Evolutionary conservation across 2,329 filamentous ascomycete genomes (phyloP).

Genomic region (Clonostachys sp.): DNA sequence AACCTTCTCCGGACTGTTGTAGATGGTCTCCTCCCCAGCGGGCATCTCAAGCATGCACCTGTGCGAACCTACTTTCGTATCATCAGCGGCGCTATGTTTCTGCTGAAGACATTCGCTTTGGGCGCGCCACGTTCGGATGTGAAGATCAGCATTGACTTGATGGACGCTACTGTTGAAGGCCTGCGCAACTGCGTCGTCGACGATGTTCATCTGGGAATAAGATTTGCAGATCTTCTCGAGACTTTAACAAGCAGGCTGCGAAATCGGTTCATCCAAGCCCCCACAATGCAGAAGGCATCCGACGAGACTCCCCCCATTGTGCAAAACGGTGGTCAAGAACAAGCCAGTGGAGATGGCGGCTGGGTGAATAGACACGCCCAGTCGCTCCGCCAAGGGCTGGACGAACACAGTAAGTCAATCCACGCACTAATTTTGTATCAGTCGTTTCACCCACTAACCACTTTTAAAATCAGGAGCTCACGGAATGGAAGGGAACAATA

Average conservation of each 20-base stretch:
- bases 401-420: constrained; percentile 16
- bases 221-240: constrained; percentile 79
- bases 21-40: constrained; percentile 67
- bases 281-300: constrained; percentile 36
- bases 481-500: constrained; percentile 29
- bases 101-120: constrained; percentile 79
- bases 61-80: constrained; percentile 85
- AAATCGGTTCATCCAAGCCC: constrained; percentile 67
- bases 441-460: constrained; percentile 2
- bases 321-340: constrained; percentile 23
- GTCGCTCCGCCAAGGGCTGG: constrained; percentile 32
- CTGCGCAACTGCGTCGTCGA: constrained; percentile 77
- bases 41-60: constrained; percentile 76
- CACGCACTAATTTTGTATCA: constrained; percentile 12
- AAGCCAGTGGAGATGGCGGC: constrained; percentile 14
- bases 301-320: constrained; percentile 13
- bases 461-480: neutral
- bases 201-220: constrained; percentile 79
- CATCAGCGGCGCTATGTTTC: constrained; percentile 79
- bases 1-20: constrained; percentile 75
- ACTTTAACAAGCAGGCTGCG: constrained; percentile 71
- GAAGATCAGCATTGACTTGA: constrained; percentile 67
- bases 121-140: constrained; percentile 77
- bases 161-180: constrained; percentile 70
- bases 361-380: constrained; percentile 32